Percentiles rank a stretch among this genome's conserved stretches.
Conservation (phyloP, 345 rosid species). For the Erucastrum elatum region DNA sequence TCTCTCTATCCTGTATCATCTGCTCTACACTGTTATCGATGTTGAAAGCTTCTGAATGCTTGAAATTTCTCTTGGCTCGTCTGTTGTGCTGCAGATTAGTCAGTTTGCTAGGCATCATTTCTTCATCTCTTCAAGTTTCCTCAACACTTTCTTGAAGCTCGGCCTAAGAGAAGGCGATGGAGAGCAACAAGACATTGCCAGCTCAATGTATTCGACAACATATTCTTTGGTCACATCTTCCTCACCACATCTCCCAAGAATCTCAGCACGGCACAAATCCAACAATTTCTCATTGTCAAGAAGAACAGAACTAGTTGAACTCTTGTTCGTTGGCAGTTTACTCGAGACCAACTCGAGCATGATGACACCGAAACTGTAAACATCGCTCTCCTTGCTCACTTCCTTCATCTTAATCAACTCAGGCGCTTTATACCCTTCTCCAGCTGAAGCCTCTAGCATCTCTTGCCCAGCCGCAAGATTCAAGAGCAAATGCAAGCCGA, state of each 20-base stretch:
- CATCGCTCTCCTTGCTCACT: constrained; percentile 64
- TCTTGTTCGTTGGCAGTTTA: constrained; percentile 50
- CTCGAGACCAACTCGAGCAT: constrained; percentile 82
- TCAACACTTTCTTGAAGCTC: constrained; percentile 55
- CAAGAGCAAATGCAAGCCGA: constrained; percentile 65
- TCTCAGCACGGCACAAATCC: constrained; percentile 58
- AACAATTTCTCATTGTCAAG: constrained; percentile 51
- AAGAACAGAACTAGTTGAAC: constrained; percentile 36
- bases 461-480: constrained; percentile 69
- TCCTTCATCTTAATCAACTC: constrained; percentile 88
- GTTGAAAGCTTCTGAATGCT: background rate
- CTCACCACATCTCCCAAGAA: constrained; percentile 34
- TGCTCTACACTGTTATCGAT: background rate
- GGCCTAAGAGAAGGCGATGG: constrained; percentile 79
- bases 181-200: constrained; percentile 84
- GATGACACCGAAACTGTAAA: constrained; percentile 72
- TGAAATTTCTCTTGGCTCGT: constrained; percentile 2
- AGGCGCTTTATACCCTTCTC: constrained; percentile 90
- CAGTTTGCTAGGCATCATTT: constrained; percentile 34
- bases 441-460: constrained; percentile 70
- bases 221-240: constrained; percentile 56
- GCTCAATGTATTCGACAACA: constrained; percentile 59
- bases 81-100: background rate
- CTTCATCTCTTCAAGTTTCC: constrained; percentile 66
- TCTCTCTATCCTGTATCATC: constrained; percentile 6